Base-by-base conservation (phyloP, 768 basidiomycete species). In the Asterophora parasitica region DNA sequence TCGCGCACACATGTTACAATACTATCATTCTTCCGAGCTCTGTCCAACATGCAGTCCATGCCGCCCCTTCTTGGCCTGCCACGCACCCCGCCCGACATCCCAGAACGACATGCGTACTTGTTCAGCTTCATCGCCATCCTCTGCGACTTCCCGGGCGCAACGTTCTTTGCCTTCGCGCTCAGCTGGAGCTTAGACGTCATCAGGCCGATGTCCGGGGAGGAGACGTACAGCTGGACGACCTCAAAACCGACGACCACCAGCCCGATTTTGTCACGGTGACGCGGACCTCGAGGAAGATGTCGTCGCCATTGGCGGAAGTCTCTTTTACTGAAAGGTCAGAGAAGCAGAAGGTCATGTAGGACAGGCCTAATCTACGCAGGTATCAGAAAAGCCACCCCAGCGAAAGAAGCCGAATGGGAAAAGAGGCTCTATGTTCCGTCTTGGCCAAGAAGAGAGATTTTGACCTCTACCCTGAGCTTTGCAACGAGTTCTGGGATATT, bases 101-200 rank as follows among this genome's bases (percentile, higher is more conserved):
- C 82, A 87, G 41, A 72, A 81, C 0, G 82, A 82, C 45, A 90
- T 3, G 87, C 82, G 51, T 81, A 81, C 61, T 81, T 83, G 61
- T 87, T 79, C 40, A 90, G 63, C 12, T 49, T 56, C 48, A 91
- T 56, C 11, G 49, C 60, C 11, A 79, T 74, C 7, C 50, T 57
- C 37, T 53, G 55, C 6, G 65, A 65, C n/a, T 65, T 60, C 1
- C 81, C 79, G 0, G 81, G 74, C 13, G 61, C 55, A 11, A 88
- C 53, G 54, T 79, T 64, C 45, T 60, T 69, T 3, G 71, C 79
- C 61, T 89, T 89, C 3, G 65, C 63, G 42, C 79, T 83, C 31
- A 92, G 69, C 59, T 86, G 78, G 40, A 78, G 66, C 17, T 64
- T 65, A 0, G 88, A 86, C 19, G 80, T 76, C 7, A 74, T 74